Base-by-base conservation (phyloP, 2,329 filamentous ascomycete species). In the Cryphonectria parasitica region DNA sequence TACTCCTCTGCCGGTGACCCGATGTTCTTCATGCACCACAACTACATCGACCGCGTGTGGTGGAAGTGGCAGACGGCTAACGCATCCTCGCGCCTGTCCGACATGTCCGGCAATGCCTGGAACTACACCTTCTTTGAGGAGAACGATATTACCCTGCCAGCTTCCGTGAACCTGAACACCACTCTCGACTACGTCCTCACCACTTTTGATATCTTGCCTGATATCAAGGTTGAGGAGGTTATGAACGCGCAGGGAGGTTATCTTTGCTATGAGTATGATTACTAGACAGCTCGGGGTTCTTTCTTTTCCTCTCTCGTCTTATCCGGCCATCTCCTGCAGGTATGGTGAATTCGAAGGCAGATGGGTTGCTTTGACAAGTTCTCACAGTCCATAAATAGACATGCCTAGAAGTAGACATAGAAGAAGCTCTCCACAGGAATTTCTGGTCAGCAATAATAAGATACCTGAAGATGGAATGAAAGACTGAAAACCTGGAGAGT, bases 21-120 rank as follows among this genome's bases (percentile, higher is more conserved):
- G 41, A 76, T 71, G 11, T 81, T 81, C 71, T 81, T 76, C 65
- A 69, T 80, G 0, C 79, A 80, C 63, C 78, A 81, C 73, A 72
- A 73, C 31, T 77, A 78, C 74, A 71, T 80, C 8, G 74, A 76
- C 73, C 72, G 73, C 13, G 64, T 74, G 10, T 75, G 74, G 74
- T 71, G 69, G 71, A 71, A 74, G 52, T 75, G 73, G 74, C 75
- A 77, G 69, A 62, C 66, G 11, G 66, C 25, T 6, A 45, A 56
- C n/a, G 13, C n/a, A 7, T 31, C 63, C 22, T 19, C 43, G 17
- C 41, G 68, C 43, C 45, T 70, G n/a, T 68, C 31, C 28, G 41
- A 62, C 8, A 68, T 67, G 22, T 67, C 49, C 52, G 71, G 71
- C 4, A 70, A 66, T 41, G 60, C 68, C n/a, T 64, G 34, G 11